phyloP scores from a whole-genome alignment of 305 asterid species.

The Stenogyne calaminthoides region DNA sequence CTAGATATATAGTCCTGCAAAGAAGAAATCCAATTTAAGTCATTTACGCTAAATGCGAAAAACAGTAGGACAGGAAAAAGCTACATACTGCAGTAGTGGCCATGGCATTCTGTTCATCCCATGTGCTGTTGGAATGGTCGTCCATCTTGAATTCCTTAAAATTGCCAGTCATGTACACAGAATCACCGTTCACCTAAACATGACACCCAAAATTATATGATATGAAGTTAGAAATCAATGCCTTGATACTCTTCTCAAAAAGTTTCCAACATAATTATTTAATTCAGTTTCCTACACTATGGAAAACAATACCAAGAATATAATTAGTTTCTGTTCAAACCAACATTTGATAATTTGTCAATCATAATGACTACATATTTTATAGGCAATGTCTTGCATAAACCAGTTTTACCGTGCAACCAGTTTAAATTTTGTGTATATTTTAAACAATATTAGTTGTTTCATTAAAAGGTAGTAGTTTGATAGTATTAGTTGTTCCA shows the following conservation, averaged over 20 bases:
- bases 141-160: slow-evolving; percentile 90
- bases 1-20: slow-evolving; percentile 77
- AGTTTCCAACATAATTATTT: background rate
- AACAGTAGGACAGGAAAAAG: slow-evolving; percentile 23
- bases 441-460: too few species aligned
- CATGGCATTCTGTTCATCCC: slow-evolving; percentile 82
- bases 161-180: slow-evolving; percentile 72
- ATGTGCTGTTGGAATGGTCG: slow-evolving; percentile 53
- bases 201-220: slow-evolving; percentile 20
- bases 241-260: background rate
- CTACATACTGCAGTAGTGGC: slow-evolving; percentile 81
- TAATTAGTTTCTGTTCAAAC: background rate
- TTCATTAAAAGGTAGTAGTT: too few species aligned
- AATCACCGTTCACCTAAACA: slow-evolving; percentile 89
- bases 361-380: background rate
- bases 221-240: slow-evolving; percentile 23
- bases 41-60: slow-evolving; percentile 4
- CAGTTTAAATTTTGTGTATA: too few species aligned
- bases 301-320: slow-evolving; percentile 12
- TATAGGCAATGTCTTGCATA: too few species aligned
- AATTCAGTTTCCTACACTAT: slow-evolving; percentile 9
- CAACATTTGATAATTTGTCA: background rate
- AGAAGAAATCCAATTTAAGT: slow-evolving; percentile 17
- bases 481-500: too few species aligned
- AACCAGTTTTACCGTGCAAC: too few species aligned